Evolutionary conservation across 129 eudicot species (phyloP).

Genomic region (Saposhnikovia divaricata): DNA sequence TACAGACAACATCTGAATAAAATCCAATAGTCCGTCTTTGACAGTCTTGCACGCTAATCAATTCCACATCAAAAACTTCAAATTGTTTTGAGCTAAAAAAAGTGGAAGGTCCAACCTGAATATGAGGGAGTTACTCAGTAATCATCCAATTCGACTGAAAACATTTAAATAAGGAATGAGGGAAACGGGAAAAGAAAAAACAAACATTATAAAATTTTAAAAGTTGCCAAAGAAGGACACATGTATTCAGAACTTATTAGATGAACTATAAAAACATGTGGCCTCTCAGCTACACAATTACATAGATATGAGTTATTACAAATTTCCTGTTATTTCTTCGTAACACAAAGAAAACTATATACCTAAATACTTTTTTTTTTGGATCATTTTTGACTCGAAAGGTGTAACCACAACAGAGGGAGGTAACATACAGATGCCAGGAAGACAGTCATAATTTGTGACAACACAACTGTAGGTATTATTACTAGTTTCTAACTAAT

Average conservation of each 20-base stretch:
- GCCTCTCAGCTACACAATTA: too few relatives aligned
- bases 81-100: constrained; percentile 93
- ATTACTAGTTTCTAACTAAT: background rate
- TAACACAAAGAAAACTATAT: too few relatives aligned
- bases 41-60: constrained; percentile 75
- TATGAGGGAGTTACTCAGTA: background rate
- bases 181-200: background rate
- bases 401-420: background rate
- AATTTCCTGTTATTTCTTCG: background rate
- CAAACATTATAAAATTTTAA: background rate
- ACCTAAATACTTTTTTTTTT: too few relatives aligned
- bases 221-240: background rate
- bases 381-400: background rate
- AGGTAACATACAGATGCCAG: background rate
- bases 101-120: constrained; percentile 95
- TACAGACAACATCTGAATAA: constrained; percentile 84
- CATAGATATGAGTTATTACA: too few relatives aligned
- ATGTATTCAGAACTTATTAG: too few relatives aligned
- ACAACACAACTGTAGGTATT: background rate
- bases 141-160: background rate
- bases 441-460: background rate
- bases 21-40: constrained; percentile 83
- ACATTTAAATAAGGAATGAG: background rate
- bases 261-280: too few relatives aligned
- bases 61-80: constrained; percentile 94